Evolutionary conservation across 305 asterid species (phyloP).

Genomic region (Fraxinus velutina): DNA sequence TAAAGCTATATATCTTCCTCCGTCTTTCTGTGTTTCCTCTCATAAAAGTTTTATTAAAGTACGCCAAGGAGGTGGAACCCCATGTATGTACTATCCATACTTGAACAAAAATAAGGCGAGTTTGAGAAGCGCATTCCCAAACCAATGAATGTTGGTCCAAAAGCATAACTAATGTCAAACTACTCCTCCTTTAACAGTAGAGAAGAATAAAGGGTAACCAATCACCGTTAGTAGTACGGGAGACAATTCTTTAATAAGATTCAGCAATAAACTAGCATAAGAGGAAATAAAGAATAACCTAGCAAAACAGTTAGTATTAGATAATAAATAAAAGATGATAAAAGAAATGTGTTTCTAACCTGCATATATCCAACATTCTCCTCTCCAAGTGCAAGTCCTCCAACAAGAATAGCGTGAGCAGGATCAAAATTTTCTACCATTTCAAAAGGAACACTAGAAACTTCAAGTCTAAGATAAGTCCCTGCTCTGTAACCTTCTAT

Average conservation of each 20-base stretch:
- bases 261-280: background rate
- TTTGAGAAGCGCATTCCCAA: background rate
- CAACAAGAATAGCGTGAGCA: slow-evolving; percentile 79
- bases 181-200: background rate
- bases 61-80: background rate
- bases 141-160: background rate
- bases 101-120: background rate
- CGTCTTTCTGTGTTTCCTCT: background rate
- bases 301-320: background rate
- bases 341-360: slow-evolving; percentile 42
- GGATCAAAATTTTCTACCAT: slow-evolving; percentile 97
- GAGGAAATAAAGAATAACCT: background rate
- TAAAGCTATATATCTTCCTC: background rate
- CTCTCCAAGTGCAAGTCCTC: slow-evolving; percentile 90
- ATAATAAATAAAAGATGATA: background rate
- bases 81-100: background rate
- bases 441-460: slow-evolving; percentile 82
- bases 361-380: slow-evolving; percentile 96
- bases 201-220: background rate
- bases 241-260: background rate
- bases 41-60: background rate
- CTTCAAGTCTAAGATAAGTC: slow-evolving; percentile 78
- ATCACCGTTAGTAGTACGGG: background rate
- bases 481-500: slow-evolving; percentile 91
- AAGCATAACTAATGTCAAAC: background rate